Evolutionary conservation across 108 stramenopile species (phyloP).

Genomic region (Stephanodiscus minutulus): DNA sequence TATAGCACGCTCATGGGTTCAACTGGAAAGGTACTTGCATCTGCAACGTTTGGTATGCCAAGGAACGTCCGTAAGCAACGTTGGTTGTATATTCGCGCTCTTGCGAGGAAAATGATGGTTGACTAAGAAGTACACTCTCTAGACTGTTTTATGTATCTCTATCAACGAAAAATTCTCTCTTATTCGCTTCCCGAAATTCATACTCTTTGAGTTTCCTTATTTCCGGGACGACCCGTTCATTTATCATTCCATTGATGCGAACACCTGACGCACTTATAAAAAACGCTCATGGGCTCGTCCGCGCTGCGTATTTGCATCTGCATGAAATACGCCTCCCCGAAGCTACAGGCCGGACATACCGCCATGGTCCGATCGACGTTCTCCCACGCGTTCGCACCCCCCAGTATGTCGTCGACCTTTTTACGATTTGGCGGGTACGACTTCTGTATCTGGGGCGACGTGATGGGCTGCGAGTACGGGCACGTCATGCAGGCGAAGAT

Average conservation of each 20-base stretch:
- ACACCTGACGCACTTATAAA: slow-evolving; percentile 95
- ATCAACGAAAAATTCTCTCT: too few relatives aligned
- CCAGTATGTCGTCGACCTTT: slow-evolving; percentile 95
- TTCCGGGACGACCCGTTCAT: too few relatives aligned
- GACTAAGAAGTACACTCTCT: too few relatives aligned
- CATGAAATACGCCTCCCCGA: slow-evolving; percentile 97
- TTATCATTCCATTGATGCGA: slow-evolving; percentile 91
- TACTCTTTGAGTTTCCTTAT: too few relatives aligned
- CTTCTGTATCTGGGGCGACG: slow-evolving; percentile 30
- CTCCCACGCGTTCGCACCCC: slow-evolving; percentile 96
- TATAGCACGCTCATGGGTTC: too few relatives aligned
- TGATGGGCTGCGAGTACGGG: slow-evolving; percentile 74
- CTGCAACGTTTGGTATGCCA: too few relatives aligned
- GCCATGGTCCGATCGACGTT: slow-evolving; percentile 96
- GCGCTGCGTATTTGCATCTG: slow-evolving; percentile 97
- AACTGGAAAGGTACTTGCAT: too few relatives aligned
- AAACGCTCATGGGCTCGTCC: slow-evolving; percentile 97
- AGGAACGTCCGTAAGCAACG: too few relatives aligned
- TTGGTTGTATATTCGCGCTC: too few relatives aligned
- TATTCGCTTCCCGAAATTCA: too few relatives aligned
- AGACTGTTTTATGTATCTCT: too few relatives aligned
- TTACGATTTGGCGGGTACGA: slow-evolving; percentile 64
- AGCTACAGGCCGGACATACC: slow-evolving; percentile 85
- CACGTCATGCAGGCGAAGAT: slow-evolving; percentile 82
- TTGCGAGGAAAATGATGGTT: too few relatives aligned